These are phyloP conservation scores for Syzygium malaccense DNA, from an alignment of 441 rosid genomes.

Conservation along the genomic window DNA sequence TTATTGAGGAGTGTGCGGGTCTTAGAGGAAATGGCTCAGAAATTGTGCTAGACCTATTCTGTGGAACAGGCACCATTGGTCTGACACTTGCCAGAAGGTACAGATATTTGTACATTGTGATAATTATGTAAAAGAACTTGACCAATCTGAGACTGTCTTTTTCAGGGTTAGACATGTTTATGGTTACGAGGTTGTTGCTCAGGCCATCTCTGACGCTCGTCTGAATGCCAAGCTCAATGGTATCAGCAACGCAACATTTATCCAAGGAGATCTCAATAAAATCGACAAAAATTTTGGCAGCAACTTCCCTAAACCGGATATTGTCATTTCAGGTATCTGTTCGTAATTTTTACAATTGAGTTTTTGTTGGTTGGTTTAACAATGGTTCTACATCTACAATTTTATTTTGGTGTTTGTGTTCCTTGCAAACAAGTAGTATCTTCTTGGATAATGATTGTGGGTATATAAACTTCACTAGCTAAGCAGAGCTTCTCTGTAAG, in stretches of 20 bases:
- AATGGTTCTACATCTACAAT: not conserved
- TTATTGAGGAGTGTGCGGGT: conserved; percentile 75
- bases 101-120: not conserved
- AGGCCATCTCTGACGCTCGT: no score
- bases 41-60: conserved; percentile 85
- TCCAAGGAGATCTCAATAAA: conserved; percentile 95
- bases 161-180: conserved; percentile 72
- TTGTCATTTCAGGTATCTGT: conserved; percentile 67
- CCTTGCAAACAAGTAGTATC: not conserved
- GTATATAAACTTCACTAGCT: not conserved
- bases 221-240: no score
- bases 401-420: not conserved
- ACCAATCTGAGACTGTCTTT: not conserved
- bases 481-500: not conserved
- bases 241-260: conserved; percentile 73
- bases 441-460: not conserved
- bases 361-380: not conserved
- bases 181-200: no score
- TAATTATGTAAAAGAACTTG: not conserved
- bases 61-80: conserved; percentile 96
- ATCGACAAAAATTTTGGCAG: conserved; percentile 70
- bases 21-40: conserved; percentile 86
- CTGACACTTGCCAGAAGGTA: conserved; percentile 82
- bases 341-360: not conserved
- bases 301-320: conserved; percentile 76